Evolutionary conservation across 176 grass and related monocot species (phyloP).

Genomic region (Oryza australiensis): DNA sequence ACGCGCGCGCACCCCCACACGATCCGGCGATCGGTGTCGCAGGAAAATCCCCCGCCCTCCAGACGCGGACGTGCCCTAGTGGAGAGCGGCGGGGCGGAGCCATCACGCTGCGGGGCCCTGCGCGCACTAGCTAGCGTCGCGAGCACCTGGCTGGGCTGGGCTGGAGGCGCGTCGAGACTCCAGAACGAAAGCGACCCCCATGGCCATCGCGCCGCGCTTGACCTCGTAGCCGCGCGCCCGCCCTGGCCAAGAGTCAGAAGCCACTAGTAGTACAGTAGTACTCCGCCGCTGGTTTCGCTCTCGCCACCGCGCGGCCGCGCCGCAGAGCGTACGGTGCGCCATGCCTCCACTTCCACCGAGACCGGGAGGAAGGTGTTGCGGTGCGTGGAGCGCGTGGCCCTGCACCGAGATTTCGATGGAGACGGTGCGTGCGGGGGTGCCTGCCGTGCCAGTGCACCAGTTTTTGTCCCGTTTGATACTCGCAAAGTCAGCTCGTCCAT

Average conservation of each 20-base stretch:
- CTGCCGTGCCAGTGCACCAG: not conserved
- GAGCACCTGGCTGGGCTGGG: not conserved
- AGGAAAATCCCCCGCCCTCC: not conserved
- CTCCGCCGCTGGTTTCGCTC: not conserved
- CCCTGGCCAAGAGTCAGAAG: too few relatives aligned
- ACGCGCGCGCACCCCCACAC: not conserved
- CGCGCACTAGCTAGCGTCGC: not conserved
- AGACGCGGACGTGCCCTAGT: not conserved
- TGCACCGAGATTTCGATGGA: not conserved
- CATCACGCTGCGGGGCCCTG: constrained; percentile 29
- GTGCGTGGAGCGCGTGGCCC: not conserved
- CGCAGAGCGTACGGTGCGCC: not conserved
- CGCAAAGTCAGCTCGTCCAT: not conserved
- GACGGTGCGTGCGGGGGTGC: not conserved
- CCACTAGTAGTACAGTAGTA: not conserved
- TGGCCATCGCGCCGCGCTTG: not conserved
- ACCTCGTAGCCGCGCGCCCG: not conserved
- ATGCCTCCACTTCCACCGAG: not conserved
- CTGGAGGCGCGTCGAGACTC: not conserved
- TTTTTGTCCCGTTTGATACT: not conserved
- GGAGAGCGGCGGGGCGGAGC: constrained; percentile 27
- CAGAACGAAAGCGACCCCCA: constrained; percentile 34
- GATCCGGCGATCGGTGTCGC: not conserved
- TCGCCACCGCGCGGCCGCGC: too few relatives aligned
- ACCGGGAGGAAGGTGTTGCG: not conserved